A percentile compares a stretch with the other conserved stretches of the same genome.
Evolutionary conservation across 2,329 filamentous ascomycete species (phyloP).

Genomic region (Apiospora koreana): DNA sequence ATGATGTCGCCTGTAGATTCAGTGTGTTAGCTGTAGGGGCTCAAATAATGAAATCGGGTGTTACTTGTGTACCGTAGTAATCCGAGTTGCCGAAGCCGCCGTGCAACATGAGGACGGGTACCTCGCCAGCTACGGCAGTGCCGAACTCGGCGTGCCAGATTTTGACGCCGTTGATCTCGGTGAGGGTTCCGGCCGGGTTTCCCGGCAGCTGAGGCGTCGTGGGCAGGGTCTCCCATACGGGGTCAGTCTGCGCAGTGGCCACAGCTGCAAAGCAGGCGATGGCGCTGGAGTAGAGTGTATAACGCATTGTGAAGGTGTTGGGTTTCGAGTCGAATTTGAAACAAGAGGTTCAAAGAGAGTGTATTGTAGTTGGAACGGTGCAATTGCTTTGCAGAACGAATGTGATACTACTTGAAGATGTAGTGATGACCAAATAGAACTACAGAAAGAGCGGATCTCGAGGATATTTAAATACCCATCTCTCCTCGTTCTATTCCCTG

Average conservation of each 20-base stretch:
- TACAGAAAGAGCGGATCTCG: neutral
- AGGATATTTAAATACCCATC: neutral
- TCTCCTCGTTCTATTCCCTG: neutral
- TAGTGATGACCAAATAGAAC: neutral
- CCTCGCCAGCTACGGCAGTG: constrained; percentile 34
- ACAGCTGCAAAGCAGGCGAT: neutral
- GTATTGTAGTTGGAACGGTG: neutral
- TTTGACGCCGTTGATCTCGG: constrained; percentile 37
- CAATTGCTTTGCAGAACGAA: neutral
- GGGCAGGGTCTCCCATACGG: constrained; percentile 37
- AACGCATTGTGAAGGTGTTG: neutral
- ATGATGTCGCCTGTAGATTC: constrained; percentile 34
- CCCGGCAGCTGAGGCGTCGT: constrained; percentile 38
- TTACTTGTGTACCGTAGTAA: constrained; percentile 27
- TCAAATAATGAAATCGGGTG: neutral
- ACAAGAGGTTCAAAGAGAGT: neutral
- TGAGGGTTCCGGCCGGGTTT: constrained; percentile 31
- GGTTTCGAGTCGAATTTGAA: neutral
- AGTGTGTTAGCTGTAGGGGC: neutral
- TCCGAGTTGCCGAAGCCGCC: constrained; percentile 44
- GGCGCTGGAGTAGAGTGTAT: neutral
- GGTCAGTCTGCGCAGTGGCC: constrained; percentile 14
- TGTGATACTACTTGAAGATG: neutral
- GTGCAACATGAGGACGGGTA: constrained; percentile 40
- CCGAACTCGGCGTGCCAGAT: constrained; percentile 43